Evolutionary conservation across 2,329 filamentous ascomycete species (phyloP), one percentile per base, ranked within the genome.

Genomic region (Xylariaceae sp.): DNA sequence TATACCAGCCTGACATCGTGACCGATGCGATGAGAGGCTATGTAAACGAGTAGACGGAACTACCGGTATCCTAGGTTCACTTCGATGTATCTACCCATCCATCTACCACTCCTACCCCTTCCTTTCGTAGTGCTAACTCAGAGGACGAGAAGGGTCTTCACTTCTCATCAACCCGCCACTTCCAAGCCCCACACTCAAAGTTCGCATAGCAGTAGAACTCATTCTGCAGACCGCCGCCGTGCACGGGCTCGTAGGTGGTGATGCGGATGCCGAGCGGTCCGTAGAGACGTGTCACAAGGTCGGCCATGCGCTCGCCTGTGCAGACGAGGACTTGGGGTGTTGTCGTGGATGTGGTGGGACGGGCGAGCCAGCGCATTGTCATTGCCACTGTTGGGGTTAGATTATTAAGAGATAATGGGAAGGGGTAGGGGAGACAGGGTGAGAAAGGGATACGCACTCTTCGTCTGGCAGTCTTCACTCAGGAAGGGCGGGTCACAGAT

Each of bases 171-270:
- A 9, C 37, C 55, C 55, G 72, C 66, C 71, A 71, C 66, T 74
- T 75, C 80, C 82, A 84, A 3, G 72, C 73, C 5, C 75, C 75
- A 66, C 85, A 83, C 71, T 90, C 86, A 69, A 90, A 92, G 69
- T 90, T 92, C 23, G 89, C 84, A 69, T 90, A 93, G 72, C 88
- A 92, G 69, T 83, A 82, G 71, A 92, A 94, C 73, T 91, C 88
- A 69, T 94, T 94, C 73, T 88, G 89, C 61, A 94, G 74, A 0
- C 88, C 88, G 62, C 88, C 88, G 62, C 84, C 83, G n/a, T 93
- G 90, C 63, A 80, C 77, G 3, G 87, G 85, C 67, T 87, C 82
- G 70, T 86, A 92, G 0, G 81, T 83, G 0, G 89, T 92, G 3
- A 85, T 86, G 56, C 72, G 76, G 34, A 88, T 74, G 1, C 86